phyloP scores from a whole-genome alignment of 768 basidiomycete species.

The Phallus indusiatus region DNA sequence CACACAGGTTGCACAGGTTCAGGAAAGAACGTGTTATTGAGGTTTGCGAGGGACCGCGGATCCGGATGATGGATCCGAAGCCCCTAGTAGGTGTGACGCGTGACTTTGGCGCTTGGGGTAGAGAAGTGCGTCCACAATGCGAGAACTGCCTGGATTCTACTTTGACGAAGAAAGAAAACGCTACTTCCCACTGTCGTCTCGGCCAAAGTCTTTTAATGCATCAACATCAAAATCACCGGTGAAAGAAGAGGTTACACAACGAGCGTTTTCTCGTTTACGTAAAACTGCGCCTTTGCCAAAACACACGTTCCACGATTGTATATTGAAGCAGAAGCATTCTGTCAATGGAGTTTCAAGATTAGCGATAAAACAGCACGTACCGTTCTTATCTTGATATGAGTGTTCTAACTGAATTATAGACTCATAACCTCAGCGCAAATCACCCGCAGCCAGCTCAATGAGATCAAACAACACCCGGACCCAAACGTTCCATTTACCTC shows the following conservation, averaged over 20 bases:
- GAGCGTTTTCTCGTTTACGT: not conserved
- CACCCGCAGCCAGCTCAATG: not conserved
- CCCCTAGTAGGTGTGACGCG: no score
- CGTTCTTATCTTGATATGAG: not conserved
- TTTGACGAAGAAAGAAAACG: slow-evolving; percentile 43
- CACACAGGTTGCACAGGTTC: no score
- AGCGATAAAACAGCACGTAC: not conserved
- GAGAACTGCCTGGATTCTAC: slow-evolving; percentile 45
- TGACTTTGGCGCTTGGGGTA: no score
- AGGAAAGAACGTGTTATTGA: no score
- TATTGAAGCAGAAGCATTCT: not conserved
- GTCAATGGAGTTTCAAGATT: not conserved
- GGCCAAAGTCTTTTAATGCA: not conserved
- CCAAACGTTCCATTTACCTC: not conserved
- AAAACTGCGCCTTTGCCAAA: not conserved
- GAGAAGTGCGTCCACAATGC: slow-evolving; percentile 2
- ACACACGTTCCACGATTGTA: not conserved
- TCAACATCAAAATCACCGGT: not conserved
- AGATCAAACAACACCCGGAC: not conserved
- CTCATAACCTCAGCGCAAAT: not conserved
- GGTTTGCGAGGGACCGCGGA: no score
- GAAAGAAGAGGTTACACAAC: not conserved
- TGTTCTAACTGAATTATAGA: not conserved
- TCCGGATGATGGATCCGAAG: no score
- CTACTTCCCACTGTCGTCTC: slow-evolving; percentile 45